phyloP scores from a whole-genome alignment of 176 grass and related monocot genomes.

The Lolium perenne region DNA sequence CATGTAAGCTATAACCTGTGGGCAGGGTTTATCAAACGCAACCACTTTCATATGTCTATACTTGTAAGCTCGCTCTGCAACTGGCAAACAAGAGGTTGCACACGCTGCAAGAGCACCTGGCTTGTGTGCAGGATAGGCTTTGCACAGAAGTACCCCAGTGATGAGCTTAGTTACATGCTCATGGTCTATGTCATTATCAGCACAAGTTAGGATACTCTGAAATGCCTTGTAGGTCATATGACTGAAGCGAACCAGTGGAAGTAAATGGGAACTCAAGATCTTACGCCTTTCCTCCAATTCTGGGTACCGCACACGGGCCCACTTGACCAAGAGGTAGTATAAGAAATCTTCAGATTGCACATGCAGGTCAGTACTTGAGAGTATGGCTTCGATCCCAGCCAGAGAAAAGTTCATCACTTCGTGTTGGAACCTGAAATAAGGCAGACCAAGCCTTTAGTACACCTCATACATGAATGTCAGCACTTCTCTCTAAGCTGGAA shows the following conservation, averaged over 20 bases:
- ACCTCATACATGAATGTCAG: background rate
- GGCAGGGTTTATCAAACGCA: slow-evolving; percentile 57
- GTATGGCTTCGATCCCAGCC: slow-evolving; percentile 65
- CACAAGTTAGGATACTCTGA: slow-evolving; percentile 61
- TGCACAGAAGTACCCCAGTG: slow-evolving; percentile 76
- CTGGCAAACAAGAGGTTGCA: slow-evolving; percentile 45
- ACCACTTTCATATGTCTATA: slow-evolving; percentile 78
- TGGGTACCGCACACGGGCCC: slow-evolving; percentile 62
- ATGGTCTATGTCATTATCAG: slow-evolving; percentile 61
- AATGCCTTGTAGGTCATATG: slow-evolving; percentile 77
- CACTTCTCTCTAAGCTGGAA: no score
- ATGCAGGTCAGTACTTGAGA: background rate
- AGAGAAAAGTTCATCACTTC: slow-evolving; percentile 80
- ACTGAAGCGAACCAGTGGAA: slow-evolving; percentile 67
- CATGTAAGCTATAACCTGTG: background rate
- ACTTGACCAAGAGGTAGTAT: slow-evolving; percentile 40
- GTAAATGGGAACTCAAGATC: slow-evolving; percentile 64
- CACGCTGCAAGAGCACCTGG: slow-evolving; percentile 65
- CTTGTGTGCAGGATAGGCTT: slow-evolving; percentile 69
- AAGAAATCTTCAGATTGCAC: background rate
- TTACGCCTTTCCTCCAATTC: slow-evolving; percentile 70
- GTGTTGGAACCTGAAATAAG: slow-evolving; percentile 67
- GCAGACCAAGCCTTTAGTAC: slow-evolving; percentile 20
- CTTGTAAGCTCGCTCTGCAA: slow-evolving; percentile 77
- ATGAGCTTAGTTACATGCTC: slow-evolving; percentile 71